Base-by-base conservation (phyloP, 768 basidiomycete genomes). In the Phylloporus sp. region DNA sequence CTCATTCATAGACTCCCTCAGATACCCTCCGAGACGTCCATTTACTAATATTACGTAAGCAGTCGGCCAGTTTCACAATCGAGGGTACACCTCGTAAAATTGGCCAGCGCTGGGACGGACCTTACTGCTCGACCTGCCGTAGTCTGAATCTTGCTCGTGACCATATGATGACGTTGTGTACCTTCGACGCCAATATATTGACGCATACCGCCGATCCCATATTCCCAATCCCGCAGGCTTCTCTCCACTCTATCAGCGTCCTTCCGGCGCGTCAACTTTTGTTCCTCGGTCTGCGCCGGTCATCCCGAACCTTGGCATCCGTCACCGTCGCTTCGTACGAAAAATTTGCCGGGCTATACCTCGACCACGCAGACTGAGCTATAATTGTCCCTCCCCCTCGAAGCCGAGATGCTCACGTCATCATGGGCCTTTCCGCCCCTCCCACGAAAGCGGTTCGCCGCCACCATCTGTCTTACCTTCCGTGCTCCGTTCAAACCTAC, bases 361-460 rank as follows among this genome's bases (percentile, higher is more conserved):
- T n/a, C n/a, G n/a, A n/a, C n/a, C n/a, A n/a, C n/a, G n/a, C n/a
- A n/a, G n/a, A n/a, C n/a, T n/a, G n/a, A n/a, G 27, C 48, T 41
- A 44, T 52, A 46, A 43, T 37, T 29, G 39, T 24, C 14, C 14
- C n/a, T 21, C 24, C 14, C 17, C 11, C 32, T 9, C 35, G 35
- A 56, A 57, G 39, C 10, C 22, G 17, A 21, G 4, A 15, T n/a
- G 34, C 26, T 53, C 45, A 48, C 38, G 41, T 53, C 35, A 46
- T 38, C 46, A 23, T 40, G 33, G 15, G 22, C 27, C 41, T 42
- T 56, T 52, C 52, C 37, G 18, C 35, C 31, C 17, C 38, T 58
- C 44, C 41, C 40, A 38, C 13, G 8, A n/a, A n/a, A 45, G 38
- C 44, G 23, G 42, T 43, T 20, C 23, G 24, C 42, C 46, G 52